Evolutionary conservation across 805 yeast genomes (phyloP), one percentile per base, ranked within the genome.

Genomic region (Nakazawaea populi): DNA sequence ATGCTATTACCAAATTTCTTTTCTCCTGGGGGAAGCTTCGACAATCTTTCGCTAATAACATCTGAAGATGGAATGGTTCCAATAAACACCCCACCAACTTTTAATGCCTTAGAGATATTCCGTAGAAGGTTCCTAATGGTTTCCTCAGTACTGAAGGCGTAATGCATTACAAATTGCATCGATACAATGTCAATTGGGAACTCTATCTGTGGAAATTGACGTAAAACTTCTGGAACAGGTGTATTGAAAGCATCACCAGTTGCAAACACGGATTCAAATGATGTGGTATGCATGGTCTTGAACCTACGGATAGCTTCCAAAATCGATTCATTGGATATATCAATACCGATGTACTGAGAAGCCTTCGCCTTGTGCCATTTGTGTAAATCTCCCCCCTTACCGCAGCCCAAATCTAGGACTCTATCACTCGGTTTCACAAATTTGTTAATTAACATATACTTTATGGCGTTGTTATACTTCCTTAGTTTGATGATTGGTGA

Each of bases 31-130:
- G 60, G 64, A 47, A 82, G 69, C 48, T 79, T 75, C 48, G 74
- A 74, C 8, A 90, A 70, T 58, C 86, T 84, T 60, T 80, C 80
- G 53, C 80, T 77, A 46, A 91, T 87, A 57, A 84, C 85, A 64
- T 90, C 97, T 0, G 95, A 82, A 48, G 90, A 88, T 2, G 99
- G 98, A 36, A 92, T 89, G 0, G 99, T 94, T 1, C 98, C 99
- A 52, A 94, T 79, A 58, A 95, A 92, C 51, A 75, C 73, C 0
- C 99, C 99, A 2, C 97, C 98, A 2, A 82, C 73, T 58, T 79
- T 80, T 52, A 94, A 74, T 0, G 91, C 83, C 52, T 81, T 73
- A 3, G 96, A 75, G 6, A 94, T 86, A 61, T 94, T 94, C 35
- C 76, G 74, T 46, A 94, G 69, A 57, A 91, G 71, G 44, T 75